Percentiles rank a stretch among this genome's conserved stretches.
These are phyloP conservation scores for Patellifolia procumbens DNA, from an alignment of 179 eudicot species.

Conservation along the genomic window DNA sequence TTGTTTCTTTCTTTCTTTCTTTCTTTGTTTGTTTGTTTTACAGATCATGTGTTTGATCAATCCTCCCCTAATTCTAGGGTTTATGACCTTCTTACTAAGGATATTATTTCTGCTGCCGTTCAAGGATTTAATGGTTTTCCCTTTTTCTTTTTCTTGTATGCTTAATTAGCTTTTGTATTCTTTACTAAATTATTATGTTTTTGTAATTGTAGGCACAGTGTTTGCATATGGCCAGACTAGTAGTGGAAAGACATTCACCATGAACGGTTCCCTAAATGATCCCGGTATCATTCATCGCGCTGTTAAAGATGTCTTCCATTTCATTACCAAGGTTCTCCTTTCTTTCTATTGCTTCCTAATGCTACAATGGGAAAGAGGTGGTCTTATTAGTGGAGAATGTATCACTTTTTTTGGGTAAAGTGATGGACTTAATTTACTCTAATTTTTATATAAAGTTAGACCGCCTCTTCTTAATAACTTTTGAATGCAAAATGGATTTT, in stretches of 20 bases:
- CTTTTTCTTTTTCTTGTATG: neutral
- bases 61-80: slow-evolving; percentile 76
- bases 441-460: too few species aligned
- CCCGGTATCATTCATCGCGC: slow-evolving; percentile 87
- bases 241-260: slow-evolving; percentile 95
- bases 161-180: too few species aligned
- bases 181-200: too few species aligned
- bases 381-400: too few species aligned
- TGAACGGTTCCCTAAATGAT: slow-evolving; percentile 88
- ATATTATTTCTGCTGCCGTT: slow-evolving; percentile 71
- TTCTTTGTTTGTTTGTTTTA: slow-evolving; percentile 9
- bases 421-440: too few species aligned
- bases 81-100: slow-evolving; percentile 86
- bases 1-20: slow-evolving; percentile 5
- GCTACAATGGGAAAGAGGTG: too few species aligned
- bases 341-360: too few species aligned
- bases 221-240: slow-evolving; percentile 99
- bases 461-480: neutral
- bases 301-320: slow-evolving; percentile 68
- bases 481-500: neutral
- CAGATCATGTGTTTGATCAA: slow-evolving; percentile 94
- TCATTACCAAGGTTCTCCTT: slow-evolving; percentile 49
- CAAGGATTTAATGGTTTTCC: slow-evolving; percentile 82
- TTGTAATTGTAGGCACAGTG: slow-evolving; percentile 86
- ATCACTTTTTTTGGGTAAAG: too few species aligned